These are phyloP conservation scores for Coniferiporia sulphurascens DNA, from an alignment of 1,284 basidiomycete genomes.

Conservation along the genomic window DNA sequence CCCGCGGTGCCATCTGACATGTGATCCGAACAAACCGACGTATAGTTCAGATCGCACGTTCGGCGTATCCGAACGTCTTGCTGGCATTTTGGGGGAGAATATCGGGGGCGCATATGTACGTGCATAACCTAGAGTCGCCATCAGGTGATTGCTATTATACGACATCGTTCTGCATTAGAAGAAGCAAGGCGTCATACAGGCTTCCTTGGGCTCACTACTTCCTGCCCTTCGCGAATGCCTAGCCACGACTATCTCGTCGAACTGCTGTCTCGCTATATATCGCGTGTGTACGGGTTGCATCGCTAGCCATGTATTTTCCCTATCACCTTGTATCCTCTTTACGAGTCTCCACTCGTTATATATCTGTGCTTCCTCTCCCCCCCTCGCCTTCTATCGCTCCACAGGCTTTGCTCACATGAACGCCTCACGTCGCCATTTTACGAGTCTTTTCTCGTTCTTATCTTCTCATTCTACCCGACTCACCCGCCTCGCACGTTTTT, in stretches of 20 bases:
- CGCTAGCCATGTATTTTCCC: too few species aligned
- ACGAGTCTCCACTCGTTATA: too few species aligned
- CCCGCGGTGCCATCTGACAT: not conserved
- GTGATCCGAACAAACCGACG: conserved; percentile 1
- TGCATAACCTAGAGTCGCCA: not conserved
- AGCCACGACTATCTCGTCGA: not conserved
- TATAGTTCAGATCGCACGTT: not conserved
- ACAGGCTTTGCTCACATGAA: not conserved
- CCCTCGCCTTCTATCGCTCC: too few species aligned
- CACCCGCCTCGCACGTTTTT: not conserved
- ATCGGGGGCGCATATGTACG: not conserved
- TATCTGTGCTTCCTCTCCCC: too few species aligned
- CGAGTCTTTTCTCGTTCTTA: not conserved
- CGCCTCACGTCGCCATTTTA: not conserved
- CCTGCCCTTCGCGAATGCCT: not conserved
- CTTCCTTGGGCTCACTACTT: not conserved
- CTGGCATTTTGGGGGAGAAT: not conserved
- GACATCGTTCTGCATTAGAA: not conserved
- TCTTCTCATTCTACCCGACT: not conserved
- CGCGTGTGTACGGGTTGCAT: not conserved
- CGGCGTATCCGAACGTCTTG: not conserved
- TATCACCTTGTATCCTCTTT: too few species aligned
- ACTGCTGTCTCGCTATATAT: not conserved
- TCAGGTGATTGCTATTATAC: not conserved
- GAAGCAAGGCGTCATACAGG: not conserved